Evolutionary conservation across 768 basidiomycete species (phyloP), one percentile per base, ranked within the genome.

Genomic region (Agaricus sinodeliciosus): DNA sequence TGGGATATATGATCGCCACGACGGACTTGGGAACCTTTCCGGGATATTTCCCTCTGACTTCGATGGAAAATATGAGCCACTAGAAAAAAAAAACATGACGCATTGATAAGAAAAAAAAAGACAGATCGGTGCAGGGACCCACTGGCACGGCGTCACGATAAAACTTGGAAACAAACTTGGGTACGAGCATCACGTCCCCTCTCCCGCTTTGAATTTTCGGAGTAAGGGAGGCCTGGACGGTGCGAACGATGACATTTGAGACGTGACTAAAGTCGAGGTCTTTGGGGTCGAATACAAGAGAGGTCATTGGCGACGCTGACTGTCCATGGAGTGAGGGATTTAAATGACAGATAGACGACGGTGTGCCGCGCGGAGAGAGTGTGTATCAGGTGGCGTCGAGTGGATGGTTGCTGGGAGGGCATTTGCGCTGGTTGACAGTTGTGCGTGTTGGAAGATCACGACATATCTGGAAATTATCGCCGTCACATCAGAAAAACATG

Each of bases 181-280:
- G 45, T 1, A 47, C 52, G 22, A 54, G 52, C 16, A 35, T 34
- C 4, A 12, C 45, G 19, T 48, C 52, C 4, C 45, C 52, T 6
- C 52, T 27, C 15, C 52, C 52, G 40, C 52, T 54, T 22, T 54
- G 52, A 22, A 54, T 47, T 15, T 45, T 40, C 5, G 52, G 52
- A 7, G 45, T 54, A 9, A 54, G 34, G 2, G 52, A 54, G 7
- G 31, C 37, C 52, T 54, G 52, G 39, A 54, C 52, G n/a, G 26
- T 54, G 22, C 52, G 45, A 3, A 48, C 39, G n/a, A 54, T 42
- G 45, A 54, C 39, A 48, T 54, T 54, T n/a, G 52, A 54, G 46
- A 54, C 11, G 31, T 54, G 52, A 28, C 19, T 31, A 35, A 34
- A 35, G 52, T 54, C 40, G 36, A 54, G 41, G 40, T 54, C 52